Evolutionary conservation across 2,329 filamentous ascomycete genomes (phyloP).

Genomic region (Sclerotiophoma versabilis): DNA sequence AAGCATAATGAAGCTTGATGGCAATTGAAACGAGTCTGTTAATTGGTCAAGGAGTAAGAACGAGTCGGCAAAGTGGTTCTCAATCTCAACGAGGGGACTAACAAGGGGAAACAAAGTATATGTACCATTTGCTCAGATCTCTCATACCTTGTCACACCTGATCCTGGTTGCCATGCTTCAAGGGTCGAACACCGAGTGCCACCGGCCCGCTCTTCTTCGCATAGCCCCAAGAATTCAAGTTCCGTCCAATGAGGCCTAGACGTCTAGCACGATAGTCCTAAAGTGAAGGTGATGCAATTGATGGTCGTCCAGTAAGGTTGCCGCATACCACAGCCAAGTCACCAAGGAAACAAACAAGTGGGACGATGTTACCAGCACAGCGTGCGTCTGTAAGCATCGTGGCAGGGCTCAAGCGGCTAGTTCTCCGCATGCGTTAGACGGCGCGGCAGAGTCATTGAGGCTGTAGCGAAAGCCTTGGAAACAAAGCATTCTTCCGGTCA

Average conservation of each 20-base stretch:
- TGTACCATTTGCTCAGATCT: constrained; percentile 18
- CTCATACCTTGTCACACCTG: constrained; percentile 6
- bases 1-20: constrained; percentile 42
- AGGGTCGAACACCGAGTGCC: constrained; percentile 17
- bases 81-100: neutral
- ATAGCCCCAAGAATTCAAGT: constrained; percentile 14
- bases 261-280: constrained; percentile 23
- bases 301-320: constrained; percentile 25
- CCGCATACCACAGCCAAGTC: constrained; percentile 26
- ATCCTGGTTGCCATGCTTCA: constrained; percentile 23
- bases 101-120: constrained; percentile 26
- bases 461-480: constrained; percentile 6
- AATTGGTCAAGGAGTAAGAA: neutral
- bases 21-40: neutral
- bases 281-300: constrained; percentile 22
- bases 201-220: constrained; percentile 15
- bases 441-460: constrained; percentile 24
- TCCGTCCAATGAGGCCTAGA: constrained; percentile 24
- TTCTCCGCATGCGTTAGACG: constrained; percentile 18
- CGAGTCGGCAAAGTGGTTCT: neutral
- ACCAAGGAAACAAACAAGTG: constrained; percentile 21
- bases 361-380: constrained; percentile 28
- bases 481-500: neutral
- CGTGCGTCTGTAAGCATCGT: constrained; percentile 23
- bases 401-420: constrained; percentile 25